Base-by-base conservation (phyloP, 2,329 filamentous ascomycete species). In the Aspergillus pseudoviridinutans region DNA sequence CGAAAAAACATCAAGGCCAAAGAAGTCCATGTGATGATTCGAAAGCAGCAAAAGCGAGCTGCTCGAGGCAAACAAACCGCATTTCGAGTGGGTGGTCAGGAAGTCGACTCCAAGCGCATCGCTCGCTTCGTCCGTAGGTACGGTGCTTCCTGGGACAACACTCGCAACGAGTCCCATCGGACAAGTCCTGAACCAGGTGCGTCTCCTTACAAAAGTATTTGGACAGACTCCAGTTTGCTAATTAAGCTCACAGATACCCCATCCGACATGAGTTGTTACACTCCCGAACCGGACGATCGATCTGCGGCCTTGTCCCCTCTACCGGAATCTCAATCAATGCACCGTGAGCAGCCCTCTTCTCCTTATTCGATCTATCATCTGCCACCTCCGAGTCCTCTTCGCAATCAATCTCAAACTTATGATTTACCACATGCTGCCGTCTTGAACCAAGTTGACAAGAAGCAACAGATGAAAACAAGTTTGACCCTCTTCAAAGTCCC, bases 1-100 rank as follows among this genome's bases (percentile, higher is more conserved):
- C 70, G 71, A 28, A 74, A 74, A 49, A 74, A 74, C 51, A 73
- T 74, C 61, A 74, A 74, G 60, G 68, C 70, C 50, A 71, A 71
- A 56, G 71, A 74, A 57, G 70, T 72, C 42, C 69, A 73, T 44
- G 55, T 74, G 44, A 73, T 74, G 71, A 66, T 73, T 28, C 71
- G 71, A 51, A 74, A 74, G 50, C 69, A 74, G 56, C 65, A 72
- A 54, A 73, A 73, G 55, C 71, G 71, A 12, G 71, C 71, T 49
- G 70, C 71, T 50, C 67, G 64, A n/a, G 71, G 71, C 60, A 74
- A 74, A 54, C 67, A 69, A 58, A 74, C 71, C 4, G 71, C 70
- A 8, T 74, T 74, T 51, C 68, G 71, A 5, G 66, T 72, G 10
- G 67, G 64, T 25, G 71, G 71, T 2, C 70, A 73, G 35, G 64